A percentile compares a stretch with the other conserved stretches of the same genome.
Conservation (phyloP, 148 eudicot genomes). For the Rhododendron vialii region DNA sequence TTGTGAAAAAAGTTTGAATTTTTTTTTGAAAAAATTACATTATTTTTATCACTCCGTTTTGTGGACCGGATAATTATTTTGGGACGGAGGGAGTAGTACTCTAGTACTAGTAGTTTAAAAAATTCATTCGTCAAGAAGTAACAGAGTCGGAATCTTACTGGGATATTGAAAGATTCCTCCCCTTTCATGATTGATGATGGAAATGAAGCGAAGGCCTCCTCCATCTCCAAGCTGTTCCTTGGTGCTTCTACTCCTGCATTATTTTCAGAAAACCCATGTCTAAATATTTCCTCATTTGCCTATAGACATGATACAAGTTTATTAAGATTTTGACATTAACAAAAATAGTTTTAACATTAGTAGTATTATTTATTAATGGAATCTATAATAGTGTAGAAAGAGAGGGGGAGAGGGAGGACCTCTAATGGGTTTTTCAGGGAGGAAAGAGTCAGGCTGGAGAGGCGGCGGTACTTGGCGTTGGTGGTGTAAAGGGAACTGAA, state of each 20-base stretch:
- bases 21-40: too few species aligned
- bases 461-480: slow-evolving; percentile 19
- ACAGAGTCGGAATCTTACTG: slow-evolving; percentile 30
- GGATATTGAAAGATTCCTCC: slow-evolving; percentile 22
- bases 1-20: too few species aligned
- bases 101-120: too few species aligned
- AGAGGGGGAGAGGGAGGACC: slow-evolving; percentile 25
- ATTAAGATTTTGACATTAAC: too few species aligned
- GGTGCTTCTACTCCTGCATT: slow-evolving; percentile 62
- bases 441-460: slow-evolving; percentile 17
- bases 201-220: slow-evolving; percentile 19
- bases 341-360: background rate
- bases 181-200: slow-evolving; percentile 31
- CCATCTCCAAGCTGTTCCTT: slow-evolving; percentile 64
- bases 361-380: too few species aligned
- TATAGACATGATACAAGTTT: too few species aligned
- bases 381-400: background rate
- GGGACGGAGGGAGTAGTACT: too few species aligned
- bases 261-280: slow-evolving; percentile 5
- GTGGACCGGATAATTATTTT: too few species aligned
- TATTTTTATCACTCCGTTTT: too few species aligned
- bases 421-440: slow-evolving; percentile 33
- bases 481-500: slow-evolving; percentile 37
- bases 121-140: too few species aligned
- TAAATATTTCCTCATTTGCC: background rate